Evolutionary conservation across 2,329 filamentous ascomycete genomes (phyloP).

Genomic region (Fusarium begoniae): DNA sequence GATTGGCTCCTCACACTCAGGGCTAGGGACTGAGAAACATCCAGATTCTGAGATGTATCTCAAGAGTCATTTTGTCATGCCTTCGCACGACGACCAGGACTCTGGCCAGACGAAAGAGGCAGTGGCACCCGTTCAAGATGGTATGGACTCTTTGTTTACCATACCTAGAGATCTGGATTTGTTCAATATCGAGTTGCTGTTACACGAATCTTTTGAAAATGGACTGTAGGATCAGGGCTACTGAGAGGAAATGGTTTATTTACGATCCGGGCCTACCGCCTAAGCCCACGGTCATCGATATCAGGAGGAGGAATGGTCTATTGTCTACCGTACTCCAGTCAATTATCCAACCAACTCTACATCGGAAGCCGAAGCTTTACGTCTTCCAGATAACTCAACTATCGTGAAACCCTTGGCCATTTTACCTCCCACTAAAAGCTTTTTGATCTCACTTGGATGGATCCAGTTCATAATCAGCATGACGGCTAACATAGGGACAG

Average conservation of each 20-base stretch:
- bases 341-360: too few relatives aligned
- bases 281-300: too few relatives aligned
- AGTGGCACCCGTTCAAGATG: background rate
- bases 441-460: too few relatives aligned
- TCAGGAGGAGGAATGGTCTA: too few relatives aligned
- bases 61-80: background rate
- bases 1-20: background rate
- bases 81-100: background rate
- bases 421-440: too few relatives aligned
- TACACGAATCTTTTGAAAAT: background rate
- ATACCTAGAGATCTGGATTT: background rate
- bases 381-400: too few relatives aligned
- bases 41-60: background rate
- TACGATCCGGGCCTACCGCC: too few relatives aligned
- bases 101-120: fast-evolving
- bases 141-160: background rate
- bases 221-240: background rate
- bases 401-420: too few relatives aligned
- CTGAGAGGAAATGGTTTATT: background rate
- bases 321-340: too few relatives aligned
- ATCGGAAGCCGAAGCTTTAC: too few relatives aligned
- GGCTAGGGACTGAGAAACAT: background rate
- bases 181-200: background rate
- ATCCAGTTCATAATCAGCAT: too few relatives aligned
- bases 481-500: too few relatives aligned